Percentiles rank a stretch among this genome's conserved stretches.
These are phyloP conservation scores for Neltuma alba DNA, from an alignment of 306 rosid species.

Conservation along the genomic window DNA sequence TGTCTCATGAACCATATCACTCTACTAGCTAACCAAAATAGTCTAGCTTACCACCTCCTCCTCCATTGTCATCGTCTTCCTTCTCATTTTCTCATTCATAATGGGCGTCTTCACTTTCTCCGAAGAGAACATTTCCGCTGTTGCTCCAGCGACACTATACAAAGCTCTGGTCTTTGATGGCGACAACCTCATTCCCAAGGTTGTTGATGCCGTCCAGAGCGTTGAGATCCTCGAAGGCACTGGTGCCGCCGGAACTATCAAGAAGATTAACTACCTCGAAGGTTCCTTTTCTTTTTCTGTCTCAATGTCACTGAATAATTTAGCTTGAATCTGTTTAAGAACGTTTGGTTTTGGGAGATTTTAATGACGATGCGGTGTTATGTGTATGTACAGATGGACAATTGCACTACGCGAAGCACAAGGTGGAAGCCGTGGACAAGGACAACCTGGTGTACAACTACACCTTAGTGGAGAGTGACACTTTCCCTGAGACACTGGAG, in stretches of 20 bases:
- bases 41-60: neutral
- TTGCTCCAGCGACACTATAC: conserved; percentile 10
- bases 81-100: neutral
- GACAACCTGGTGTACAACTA: conserved; percentile 9
- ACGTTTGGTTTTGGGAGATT: no score
- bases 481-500: no score
- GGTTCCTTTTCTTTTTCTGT: conserved; percentile 21
- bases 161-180: no score
- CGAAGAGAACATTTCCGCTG: neutral
- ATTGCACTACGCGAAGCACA: conserved; percentile 5
- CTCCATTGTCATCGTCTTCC: neutral
- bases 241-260: conserved; percentile 52
- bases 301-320: no score
- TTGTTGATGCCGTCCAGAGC: neutral
- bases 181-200: conserved; percentile 32
- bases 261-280: conserved; percentile 30
- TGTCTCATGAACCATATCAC: neutral
- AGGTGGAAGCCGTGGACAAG: conserved; percentile 14
- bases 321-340: neutral
- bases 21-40: neutral
- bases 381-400: neutral
- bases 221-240: conserved; percentile 43
- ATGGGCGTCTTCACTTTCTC: conserved; percentile 27
- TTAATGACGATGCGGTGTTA: neutral
- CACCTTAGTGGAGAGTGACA: no score